Evolutionary conservation across 2,329 filamentous ascomycete genomes (phyloP).

Genomic region (Myriosclerotinia duriaeana): DNA sequence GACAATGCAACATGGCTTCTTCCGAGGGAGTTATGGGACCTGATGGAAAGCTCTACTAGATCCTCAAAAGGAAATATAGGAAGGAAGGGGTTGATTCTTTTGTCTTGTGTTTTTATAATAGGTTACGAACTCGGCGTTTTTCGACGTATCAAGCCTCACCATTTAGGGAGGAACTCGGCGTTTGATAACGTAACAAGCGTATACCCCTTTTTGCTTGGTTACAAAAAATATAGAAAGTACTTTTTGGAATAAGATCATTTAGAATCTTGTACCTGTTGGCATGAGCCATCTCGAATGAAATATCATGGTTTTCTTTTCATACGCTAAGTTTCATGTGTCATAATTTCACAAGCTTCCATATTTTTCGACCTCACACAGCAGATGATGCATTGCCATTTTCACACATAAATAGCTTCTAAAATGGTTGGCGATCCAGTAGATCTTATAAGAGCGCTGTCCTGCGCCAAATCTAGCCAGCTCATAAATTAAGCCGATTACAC

Average conservation of each 20-base stretch:
- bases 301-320: background rate
- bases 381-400: conserved; percentile 6
- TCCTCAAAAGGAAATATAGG: background rate
- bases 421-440: background rate
- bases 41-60: conserved; percentile 39
- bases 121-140: conserved; percentile 40
- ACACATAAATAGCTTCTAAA: too few species aligned
- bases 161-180: conserved; percentile 39
- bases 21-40: conserved; percentile 47
- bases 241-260: background rate
- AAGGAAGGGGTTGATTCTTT: conserved; percentile 21
- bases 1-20: conserved; percentile 78
- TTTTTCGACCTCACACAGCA: background rate
- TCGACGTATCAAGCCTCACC: conserved; percentile 40
- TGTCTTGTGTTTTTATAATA: conserved; percentile 16
- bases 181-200: conserved; percentile 41
- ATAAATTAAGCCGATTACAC: background rate
- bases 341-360: background rate
- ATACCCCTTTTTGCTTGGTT: conserved; percentile 39
- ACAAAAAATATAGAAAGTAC: conserved; percentile 23
- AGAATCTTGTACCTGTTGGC: background rate
- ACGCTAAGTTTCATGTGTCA: conserved; percentile 4
- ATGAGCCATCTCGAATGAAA: background rate
- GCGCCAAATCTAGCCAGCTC: background rate
- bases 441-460: background rate